These are phyloP conservation scores for Neurospora sp. DNA, from an alignment of 2,329 filamentous ascomycete genomes.

Conservation along the genomic window DNA sequence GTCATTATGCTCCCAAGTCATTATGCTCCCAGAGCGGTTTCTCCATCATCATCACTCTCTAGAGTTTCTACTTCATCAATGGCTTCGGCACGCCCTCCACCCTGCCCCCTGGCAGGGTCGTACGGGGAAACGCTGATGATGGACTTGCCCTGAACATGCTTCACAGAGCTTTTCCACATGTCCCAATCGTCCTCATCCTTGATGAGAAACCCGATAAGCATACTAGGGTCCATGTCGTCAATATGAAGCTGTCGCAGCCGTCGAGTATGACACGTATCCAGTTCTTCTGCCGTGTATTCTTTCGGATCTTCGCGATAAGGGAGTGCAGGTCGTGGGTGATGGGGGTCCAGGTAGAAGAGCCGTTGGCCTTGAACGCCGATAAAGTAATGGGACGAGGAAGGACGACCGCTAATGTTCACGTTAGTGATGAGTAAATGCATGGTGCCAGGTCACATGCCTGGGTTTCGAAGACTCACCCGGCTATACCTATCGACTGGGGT, in stretches of 20 bases:
- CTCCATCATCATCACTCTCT: constrained; percentile 55
- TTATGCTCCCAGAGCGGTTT: constrained; percentile 16
- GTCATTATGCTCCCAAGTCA: neutral
- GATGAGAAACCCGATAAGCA: constrained; percentile 92
- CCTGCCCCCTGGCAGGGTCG: constrained; percentile 48
- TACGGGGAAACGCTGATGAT: constrained; percentile 76
- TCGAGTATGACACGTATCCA: constrained; percentile 78
- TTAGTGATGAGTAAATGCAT: constrained; percentile 2
- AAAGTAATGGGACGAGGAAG: constrained; percentile 69
- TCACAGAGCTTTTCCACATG: constrained; percentile 68
- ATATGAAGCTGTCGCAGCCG: constrained; percentile 74
- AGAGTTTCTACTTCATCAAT: constrained; percentile 86
- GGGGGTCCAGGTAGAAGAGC: constrained; percentile 93
- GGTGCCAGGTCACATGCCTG: neutral
- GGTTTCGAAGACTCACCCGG: constrained; percentile 52
- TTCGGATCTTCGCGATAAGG: constrained; percentile 48
- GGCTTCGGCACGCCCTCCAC: constrained; percentile 55
- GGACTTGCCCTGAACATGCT: constrained; percentile 66
- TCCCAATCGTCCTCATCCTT: constrained; percentile 73
- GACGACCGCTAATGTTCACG: constrained; percentile 57
- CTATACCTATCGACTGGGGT: constrained; percentile 89
- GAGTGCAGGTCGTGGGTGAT: constrained; percentile 69
- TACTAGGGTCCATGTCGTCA: constrained; percentile 92
- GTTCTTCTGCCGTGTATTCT: constrained; percentile 59
- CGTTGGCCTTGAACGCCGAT: constrained; percentile 53